Evolutionary conservation across 2,329 filamentous ascomycete genomes (phyloP), one percentile per base, ranked within the genome.

Genomic region (Chaetoscypha palmicola): DNA sequence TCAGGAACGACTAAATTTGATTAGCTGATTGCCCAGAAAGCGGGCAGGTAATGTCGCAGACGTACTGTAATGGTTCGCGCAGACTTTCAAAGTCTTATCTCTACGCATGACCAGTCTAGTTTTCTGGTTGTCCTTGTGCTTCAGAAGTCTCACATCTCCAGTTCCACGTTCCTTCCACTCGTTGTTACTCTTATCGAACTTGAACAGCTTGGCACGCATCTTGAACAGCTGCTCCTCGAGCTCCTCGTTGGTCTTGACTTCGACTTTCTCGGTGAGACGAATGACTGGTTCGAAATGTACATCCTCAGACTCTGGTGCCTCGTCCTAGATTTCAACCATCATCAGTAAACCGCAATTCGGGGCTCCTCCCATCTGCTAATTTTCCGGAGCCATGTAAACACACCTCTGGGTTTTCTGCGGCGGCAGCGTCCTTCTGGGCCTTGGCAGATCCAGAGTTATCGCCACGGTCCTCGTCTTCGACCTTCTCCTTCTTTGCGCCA

Each of bases 121-220:
- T 83, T 97, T 97, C 70, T 85, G 81, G 68, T 95, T 96, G 75
- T 96, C 90, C 79, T 89, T 92, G 77, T 98, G 92, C 82, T 96
- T 97, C 65, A 98, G 76, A 68, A 98, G 77, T 63, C 91, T 81
- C 53, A 97, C 90, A 62, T 97, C 91, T 60, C 92, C 92, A 54
- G 92, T 97, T 55, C 92, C 92, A 64, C 92, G 85, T 81, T 98
- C 92, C 78, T 97, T 98, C 92, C 92, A 98, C 74, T 97, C 92
- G 67, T 83, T 83, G 59, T 77, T 79, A 42, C 95, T 88, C 59
- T 86, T 80, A 69, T 95, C 83, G 67, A 97, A 98, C 73, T 90
- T 91, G 83, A 98, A 98, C 55, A 98, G 84, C 80, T 98, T 98
- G 64, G 92, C 92, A 61, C 92, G 87, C 91, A 97, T 96, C 83